Base-by-base conservation (phyloP, 768 basidiomycete species). In the Tricholoma flavovirens region DNA sequence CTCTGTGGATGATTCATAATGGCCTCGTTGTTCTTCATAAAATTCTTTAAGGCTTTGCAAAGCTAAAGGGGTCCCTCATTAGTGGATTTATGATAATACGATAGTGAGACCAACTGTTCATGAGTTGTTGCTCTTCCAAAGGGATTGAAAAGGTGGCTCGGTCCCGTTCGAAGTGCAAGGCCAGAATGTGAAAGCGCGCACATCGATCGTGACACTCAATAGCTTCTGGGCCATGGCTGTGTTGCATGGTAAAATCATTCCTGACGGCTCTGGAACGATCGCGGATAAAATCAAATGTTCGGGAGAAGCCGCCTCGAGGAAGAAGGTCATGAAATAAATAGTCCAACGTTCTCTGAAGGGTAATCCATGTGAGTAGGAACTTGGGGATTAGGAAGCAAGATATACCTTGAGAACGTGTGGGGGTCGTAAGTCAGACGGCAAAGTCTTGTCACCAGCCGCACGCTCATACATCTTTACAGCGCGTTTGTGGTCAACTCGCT, bases 391-490 rank as follows among this genome's bases (percentile, higher is more conserved):
- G 17, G 50, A 59, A 19, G 15, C 15, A 33, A 50, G 33, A n/a
- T 66, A 60, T 50, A 88, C 90, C 74, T 87, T 86, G 54, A 98
- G 84, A 24, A 97, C 82, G 17, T 70, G 72, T 0, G 95, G 93
- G 7, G 95, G 93, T 15, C 96, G 84, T 49, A 99, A 75, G 68
- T 99, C 96, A 0, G 92, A 93, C 2, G 96, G 95, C 0, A 97
- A 65, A 0, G 84, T 85, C 71, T 95, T 90, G 75, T 96, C 92
- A 22, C 95, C 95, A 12, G 93, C 90, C 3, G 93, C 93, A 17
- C 96, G 88, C 68, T 96, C 92, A 69, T 94, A 99, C 67, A 88
- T 88, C 67, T 98, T 97, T 45, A 98, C 96, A 0, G 95, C 95
- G 51, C 86, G 85, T 38, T 77, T 76, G 60, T 93, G 93, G 65